A percentile compares a stretch with the other conserved stretches of the same genome.
Conservation (phyloP, 768 basidiomycete genomes). For the Lactarius akahatsu region DNA sequence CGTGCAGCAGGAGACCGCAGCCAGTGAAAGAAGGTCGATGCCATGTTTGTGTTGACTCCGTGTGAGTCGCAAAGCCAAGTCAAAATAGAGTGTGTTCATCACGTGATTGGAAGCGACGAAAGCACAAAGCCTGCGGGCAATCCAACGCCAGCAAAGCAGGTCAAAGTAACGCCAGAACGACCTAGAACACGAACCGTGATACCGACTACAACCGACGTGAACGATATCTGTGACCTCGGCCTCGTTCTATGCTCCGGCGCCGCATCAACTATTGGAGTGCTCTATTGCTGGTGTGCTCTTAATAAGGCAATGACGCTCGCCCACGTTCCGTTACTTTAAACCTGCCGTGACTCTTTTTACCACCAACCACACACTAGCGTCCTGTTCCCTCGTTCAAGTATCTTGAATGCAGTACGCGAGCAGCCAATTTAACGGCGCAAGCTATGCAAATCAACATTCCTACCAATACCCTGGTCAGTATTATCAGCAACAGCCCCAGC, state of each 20-base stretch:
- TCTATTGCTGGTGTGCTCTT: not conserved
- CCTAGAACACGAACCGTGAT: not conserved
- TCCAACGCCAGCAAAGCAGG: slow-evolving; percentile 3
- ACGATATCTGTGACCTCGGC: not conserved
- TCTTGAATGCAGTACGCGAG: slow-evolving; percentile 21
- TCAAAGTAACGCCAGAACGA: not conserved
- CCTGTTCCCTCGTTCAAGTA: not conserved
- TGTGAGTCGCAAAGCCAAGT: not conserved
- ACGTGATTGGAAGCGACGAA: not conserved
- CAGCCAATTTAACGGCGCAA: slow-evolving; percentile 16
- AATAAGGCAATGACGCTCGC: slow-evolving; percentile 28
- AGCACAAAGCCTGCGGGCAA: not conserved
- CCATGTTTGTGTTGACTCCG: slow-evolving; percentile 45
- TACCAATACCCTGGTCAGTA: slow-evolving; percentile 20
- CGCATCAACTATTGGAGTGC: not conserved
- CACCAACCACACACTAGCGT: slow-evolving; percentile 6
- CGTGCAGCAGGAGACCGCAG: slow-evolving; percentile 86
- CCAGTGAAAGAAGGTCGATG: slow-evolving; percentile 87
- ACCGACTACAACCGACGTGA: not conserved
- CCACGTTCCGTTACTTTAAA: slow-evolving; percentile 23
- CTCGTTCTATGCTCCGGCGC: not conserved
- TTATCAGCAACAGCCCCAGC: slow-evolving; percentile 27
- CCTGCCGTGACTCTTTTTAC: slow-evolving; percentile 14
- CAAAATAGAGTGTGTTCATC: not conserved
- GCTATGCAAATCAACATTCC: slow-evolving; percentile 13